Base-by-base conservation (phyloP, 306 rosid genomes). In the Betula pendula region DNA sequence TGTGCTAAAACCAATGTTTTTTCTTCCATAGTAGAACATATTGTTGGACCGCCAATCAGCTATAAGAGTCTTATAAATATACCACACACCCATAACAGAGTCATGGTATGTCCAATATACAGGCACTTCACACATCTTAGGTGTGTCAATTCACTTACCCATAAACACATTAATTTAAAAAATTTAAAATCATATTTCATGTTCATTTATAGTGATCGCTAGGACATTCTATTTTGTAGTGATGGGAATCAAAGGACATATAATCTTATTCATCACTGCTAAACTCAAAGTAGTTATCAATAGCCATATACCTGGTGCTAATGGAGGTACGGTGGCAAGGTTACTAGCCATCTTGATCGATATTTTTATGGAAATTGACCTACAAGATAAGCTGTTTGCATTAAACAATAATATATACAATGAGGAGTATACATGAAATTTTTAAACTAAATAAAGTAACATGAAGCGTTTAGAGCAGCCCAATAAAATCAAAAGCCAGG, bases 281-380 rank as follows among this genome's bases (percentile, higher is more conserved):
- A 48, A 70, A 55, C 7, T 63, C 42, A 38, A 29, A 33, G 13
- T 51, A 58, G 27, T 16, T 69, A 67, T 24, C 10, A 68, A 81
- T 52, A 73, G 42, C 19, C 20, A 38, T 40, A 70, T 80, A 91
- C 97, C 96, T 77, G 88, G 77, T 60, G 88, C 82, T 38, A 80
- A 68, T 72, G 70, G 83, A 56, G 86, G 75, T 25, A 77, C 55
- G 31, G 59, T 68, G 25, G 78, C 79, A 77, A 82, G 81, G 52
- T 80, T 52, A 73, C 66, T 88, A n/a, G 79, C 81, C 73, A 85
- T 77, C 31, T 82, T 31, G 19, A 66, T 75, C 75, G 44, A 59
- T 88, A 82, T 84, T 65, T 63, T 70, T 15, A 62, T 20, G 80
- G 72, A 2, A 66, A 73, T 7, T 52, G 75, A 55, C 74, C 70